phyloP scores from a whole-genome alignment of 805 yeast species.

The Yamadazyma paraphyllophila region DNA sequence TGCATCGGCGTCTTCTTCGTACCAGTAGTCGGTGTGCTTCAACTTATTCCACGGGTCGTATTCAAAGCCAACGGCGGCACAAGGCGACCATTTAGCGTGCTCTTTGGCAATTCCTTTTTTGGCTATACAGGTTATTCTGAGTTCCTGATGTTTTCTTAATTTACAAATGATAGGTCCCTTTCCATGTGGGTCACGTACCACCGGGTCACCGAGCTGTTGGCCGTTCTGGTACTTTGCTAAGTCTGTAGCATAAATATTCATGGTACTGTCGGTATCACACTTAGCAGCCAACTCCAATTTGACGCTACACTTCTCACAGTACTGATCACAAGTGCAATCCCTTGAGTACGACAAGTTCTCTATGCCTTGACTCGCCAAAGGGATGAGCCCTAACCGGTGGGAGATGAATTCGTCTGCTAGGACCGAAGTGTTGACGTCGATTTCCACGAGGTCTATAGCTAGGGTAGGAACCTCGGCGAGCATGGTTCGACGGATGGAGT shows the following conservation, averaged over 20 bases:
- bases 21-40: constrained; percentile 95
- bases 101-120: constrained; percentile 97
- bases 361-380: constrained; percentile 79
- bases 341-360: constrained; percentile 83
- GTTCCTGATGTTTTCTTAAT: constrained; percentile 87
- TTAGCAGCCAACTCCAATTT: constrained; percentile 81
- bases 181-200: constrained; percentile 69
- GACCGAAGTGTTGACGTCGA: constrained; percentile 89
- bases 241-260: constrained; percentile 88
- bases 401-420: constrained; percentile 95
- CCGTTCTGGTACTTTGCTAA: constrained; percentile 46
- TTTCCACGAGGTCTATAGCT: constrained; percentile 94
- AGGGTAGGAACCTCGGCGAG: constrained; percentile 95
- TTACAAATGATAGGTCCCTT: constrained; percentile 91
- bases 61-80: constrained; percentile 93
- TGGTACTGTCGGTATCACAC: constrained; percentile 83
- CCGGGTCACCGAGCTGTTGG: constrained; percentile 71
- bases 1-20: constrained; percentile 77
- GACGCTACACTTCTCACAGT: constrained; percentile 93
- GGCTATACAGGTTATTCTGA: constrained; percentile 87
- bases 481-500: constrained; percentile 88
- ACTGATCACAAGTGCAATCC: constrained; percentile 97
- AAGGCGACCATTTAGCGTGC: constrained; percentile 98
- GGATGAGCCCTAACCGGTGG: constrained; percentile 90
- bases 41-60: constrained; percentile 99